phyloP scores from a whole-genome alignment of 2,329 filamentous ascomycete genomes.

The Neofusicoccum ribis region DNA sequence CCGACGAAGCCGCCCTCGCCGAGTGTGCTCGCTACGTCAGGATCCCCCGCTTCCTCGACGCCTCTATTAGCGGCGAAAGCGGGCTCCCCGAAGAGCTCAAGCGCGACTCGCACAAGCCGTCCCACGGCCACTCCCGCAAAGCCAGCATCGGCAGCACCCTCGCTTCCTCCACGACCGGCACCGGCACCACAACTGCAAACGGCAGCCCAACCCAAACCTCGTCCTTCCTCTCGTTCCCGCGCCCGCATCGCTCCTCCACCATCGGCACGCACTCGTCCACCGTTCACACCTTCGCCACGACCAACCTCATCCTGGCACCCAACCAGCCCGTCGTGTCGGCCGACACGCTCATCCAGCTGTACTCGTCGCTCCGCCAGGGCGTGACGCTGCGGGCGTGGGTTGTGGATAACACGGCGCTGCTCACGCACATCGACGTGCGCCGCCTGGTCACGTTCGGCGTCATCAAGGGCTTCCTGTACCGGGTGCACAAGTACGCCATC shows the following conservation, averaged over 20 bases:
- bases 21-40: conserved; percentile 83
- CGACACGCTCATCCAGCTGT: conserved; percentile 70
- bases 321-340: conserved; percentile 25
- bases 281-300: not conserved
- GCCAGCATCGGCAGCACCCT: conserved; percentile 17
- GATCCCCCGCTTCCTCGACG: conserved; percentile 40
- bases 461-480: conserved; percentile 91
- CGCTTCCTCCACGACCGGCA: not conserved
- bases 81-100: not conserved
- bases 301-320: conserved; percentile 17
- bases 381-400: conserved; percentile 88
- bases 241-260: conserved; percentile 16
- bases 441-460: conserved; percentile 93
- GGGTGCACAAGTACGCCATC: conserved; percentile 88
- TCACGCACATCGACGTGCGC: conserved; percentile 80
- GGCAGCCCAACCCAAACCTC: conserved; percentile 8
- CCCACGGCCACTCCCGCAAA: conserved; percentile 17
- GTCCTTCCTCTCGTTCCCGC: not conserved
- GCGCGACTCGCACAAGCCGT: not conserved
- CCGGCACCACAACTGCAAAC: not conserved
- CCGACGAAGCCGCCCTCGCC: conserved; percentile 74
- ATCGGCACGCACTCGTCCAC: conserved; percentile 9
- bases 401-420: conserved; percentile 68
- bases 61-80: conserved; percentile 7
- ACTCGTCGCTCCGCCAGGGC: conserved; percentile 80